Base-by-base conservation (phyloP, 805 yeast species). In the Metschnikowia hibisci region DNA sequence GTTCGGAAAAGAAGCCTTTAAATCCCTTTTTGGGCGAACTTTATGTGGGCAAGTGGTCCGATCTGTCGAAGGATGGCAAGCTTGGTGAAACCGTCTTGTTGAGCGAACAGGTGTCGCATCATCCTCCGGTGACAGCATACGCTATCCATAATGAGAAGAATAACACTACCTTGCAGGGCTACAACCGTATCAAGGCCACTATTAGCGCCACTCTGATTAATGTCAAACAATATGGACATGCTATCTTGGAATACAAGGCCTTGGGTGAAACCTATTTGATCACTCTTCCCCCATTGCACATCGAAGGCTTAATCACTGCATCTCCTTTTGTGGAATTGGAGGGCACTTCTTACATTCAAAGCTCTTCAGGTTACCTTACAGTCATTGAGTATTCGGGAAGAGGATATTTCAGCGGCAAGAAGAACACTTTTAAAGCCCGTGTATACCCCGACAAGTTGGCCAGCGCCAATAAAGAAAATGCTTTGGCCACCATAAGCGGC, bases 121-220 rank as follows among this genome's bases (percentile, higher is more conserved):
- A 93, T 64, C 99, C 99, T 13, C 98, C 99, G 20, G 83, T 86
- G 28, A 90, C 98, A n/a, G 97, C 93, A 6, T 93, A 89, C 61
- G 78, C 89, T 33, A 77, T 93, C 43, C 69, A 78, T 57, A 89
- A 89, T 61, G 85, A 81, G 49, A 78, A 80, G 56, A 75, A 83
- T 62, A 75, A 82, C 27, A 82, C 84, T 20, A 66, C 71, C 32
- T 71, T 89, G 49, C 86, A 90, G 63, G 99, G 99, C 42, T 91
- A 87, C 68, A 90, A 87, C 59, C 91, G 91, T 31, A 79, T 91
- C 58, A 85, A 80, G 63, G 90, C 97, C 20, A 79, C 87, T 16
- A 83, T 93, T 67, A 76, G 90, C 18, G 74, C 89, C 33, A 74
- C 89, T 10, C 79, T 93, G 38, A 74, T 93, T 54, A 82, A 77